Evolutionary conservation across 768 basidiomycete species (phyloP), one percentile per base, ranked within the genome.

Genomic region (Strobilomyces confusus): DNA sequence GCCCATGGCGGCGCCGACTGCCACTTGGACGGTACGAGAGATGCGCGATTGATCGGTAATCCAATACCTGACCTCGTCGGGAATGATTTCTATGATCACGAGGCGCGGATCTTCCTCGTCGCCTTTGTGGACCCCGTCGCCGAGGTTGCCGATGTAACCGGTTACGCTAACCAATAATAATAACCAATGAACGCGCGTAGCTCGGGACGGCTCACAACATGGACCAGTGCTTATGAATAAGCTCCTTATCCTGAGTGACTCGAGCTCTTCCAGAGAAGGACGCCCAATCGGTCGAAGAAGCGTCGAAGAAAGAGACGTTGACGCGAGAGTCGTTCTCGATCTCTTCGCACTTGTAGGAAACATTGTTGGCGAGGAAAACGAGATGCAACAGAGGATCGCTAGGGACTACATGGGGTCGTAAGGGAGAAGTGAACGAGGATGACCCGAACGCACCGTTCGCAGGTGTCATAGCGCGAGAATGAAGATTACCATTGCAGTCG

Each of bases 131-230:
- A 87, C 72, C 17, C 89, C 89, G 58, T 95, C 92, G 30, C 85
- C 84, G 50, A 94, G 75, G 64, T 95, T 87, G 34, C 89, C 91
- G 61, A 95, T 95, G 78, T 91, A 97, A 0, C 85, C 87, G 9
- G 78, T 67, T 30, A 81, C 75, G 3, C 87, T 89, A 44, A 20
- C 44, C 43, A 44, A 34, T 3, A 38, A 19, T 4, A 17, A 44
- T 59, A 36, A 52, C 46, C 13, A 26, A 19, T 13, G 32, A 26
- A 37, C 25, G 34, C 26, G 44, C 15, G 9, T 6, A 2, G 12
- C 20, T 33, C 36, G 11, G n/a, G n/a, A 14, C 30, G 29, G 22
- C 76, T 49, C 22, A 81, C 84, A 69, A 65, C 56, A 72, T 59
- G n/a, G 72, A 81, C 83, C 83, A 91, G 49, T 85, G 73, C 64